phyloP scores from a whole-genome alignment of 2,329 filamentous ascomycete species.

The Aphanocladium album region DNA sequence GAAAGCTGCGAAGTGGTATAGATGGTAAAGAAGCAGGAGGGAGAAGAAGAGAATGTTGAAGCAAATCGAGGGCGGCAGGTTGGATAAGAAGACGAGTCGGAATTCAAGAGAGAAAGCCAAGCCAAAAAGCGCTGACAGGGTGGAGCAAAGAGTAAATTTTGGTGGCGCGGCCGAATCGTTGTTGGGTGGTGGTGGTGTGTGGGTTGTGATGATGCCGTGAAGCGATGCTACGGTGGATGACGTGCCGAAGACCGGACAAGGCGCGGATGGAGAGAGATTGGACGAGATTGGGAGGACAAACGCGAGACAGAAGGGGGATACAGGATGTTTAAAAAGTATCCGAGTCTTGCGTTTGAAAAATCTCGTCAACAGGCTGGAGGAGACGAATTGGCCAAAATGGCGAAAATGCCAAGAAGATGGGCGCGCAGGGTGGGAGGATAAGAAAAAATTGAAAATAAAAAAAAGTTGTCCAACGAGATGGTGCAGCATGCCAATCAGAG shows the following conservation, averaged over 20 bases:
- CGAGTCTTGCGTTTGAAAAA: too few species aligned
- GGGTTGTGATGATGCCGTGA: slow-evolving; percentile 1
- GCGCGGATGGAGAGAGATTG: background rate
- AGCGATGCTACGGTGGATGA: background rate
- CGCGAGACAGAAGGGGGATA: background rate
- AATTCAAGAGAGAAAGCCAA: too few species aligned
- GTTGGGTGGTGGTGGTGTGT: background rate
- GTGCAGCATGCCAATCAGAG: background rate
- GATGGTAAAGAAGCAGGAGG: background rate
- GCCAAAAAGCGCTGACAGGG: too few species aligned
- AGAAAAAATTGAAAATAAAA: background rate
- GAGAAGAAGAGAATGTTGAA: too few species aligned
- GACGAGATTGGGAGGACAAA: too few species aligned
- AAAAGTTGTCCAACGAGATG: background rate
- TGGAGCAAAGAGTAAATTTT: too few species aligned
- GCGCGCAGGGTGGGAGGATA: background rate
- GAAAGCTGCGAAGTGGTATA: background rate
- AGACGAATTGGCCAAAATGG: background rate
- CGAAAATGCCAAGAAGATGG: background rate
- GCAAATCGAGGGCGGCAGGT: too few species aligned
- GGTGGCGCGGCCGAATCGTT: background rate
- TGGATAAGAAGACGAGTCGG: too few species aligned
- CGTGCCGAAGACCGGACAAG: slow-evolving; percentile 4
- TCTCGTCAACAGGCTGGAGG: too few species aligned
- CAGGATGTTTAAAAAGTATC: too few species aligned